Conservation (phyloP, 495 filamentous ascomycete genomes). For the Neurospora tetrasperma region DNA sequence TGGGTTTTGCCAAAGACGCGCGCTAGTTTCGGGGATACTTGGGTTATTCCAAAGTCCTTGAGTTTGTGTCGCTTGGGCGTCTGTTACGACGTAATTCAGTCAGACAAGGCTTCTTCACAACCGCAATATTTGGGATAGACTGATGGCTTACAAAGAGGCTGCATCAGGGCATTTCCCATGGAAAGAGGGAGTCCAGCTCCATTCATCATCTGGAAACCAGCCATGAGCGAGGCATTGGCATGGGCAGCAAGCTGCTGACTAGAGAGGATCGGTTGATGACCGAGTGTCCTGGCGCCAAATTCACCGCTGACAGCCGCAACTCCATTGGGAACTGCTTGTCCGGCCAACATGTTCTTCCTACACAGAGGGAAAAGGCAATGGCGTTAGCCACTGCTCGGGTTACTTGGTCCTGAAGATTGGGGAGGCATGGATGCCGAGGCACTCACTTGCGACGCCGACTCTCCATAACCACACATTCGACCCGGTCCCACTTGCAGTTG, state of each 20-base stretch:
- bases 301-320: neutral
- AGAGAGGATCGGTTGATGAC: neutral
- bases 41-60: neutral
- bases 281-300: neutral
- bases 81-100: neutral
- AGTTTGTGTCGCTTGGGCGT: neutral
- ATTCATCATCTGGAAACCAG: neutral
- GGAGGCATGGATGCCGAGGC: neutral
- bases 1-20: neutral
- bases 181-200: neutral
- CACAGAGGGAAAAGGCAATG: neutral
- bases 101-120: neutral
- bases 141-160: neutral
- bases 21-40: neutral
- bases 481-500: constrained; percentile 81
- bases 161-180: neutral
- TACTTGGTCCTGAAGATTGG: neutral
- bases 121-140: neutral
- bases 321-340: neutral
- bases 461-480: constrained; percentile 81
- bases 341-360: neutral
- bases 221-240: neutral
- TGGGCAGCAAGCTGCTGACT: neutral
- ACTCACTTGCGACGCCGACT: constrained; percentile 84
- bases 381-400: neutral